Conservation (phyloP, 768 basidiomycete genomes). For the Lyophyllum decastes region DNA sequence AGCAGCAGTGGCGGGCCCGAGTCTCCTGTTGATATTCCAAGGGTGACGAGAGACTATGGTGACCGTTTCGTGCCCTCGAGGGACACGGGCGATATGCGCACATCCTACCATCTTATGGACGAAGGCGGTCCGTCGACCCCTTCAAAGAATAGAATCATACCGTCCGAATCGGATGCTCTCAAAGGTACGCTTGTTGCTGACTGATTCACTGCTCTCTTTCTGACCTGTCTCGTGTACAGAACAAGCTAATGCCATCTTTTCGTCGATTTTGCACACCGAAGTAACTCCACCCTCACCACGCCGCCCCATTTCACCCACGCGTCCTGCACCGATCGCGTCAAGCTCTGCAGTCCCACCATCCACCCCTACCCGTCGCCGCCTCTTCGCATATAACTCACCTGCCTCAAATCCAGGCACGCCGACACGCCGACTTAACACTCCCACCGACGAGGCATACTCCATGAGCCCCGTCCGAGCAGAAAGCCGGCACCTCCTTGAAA, state of each 20-base stretch:
- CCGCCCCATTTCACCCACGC: constrained; percentile 62
- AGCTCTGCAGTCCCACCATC: constrained; percentile 44
- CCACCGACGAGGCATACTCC: constrained; percentile 87
- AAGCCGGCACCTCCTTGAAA: constrained; percentile 80
- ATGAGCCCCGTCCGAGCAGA: constrained; percentile 87
- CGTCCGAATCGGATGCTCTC: constrained; percentile 73
- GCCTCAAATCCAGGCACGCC: constrained; percentile 59
- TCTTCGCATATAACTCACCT: constrained; percentile 72
- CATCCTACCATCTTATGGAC: constrained; percentile 66
- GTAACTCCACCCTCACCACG: constrained; percentile 72
- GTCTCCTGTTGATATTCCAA: constrained; percentile 37
- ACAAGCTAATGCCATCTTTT: constrained; percentile 85
- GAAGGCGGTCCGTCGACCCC: constrained; percentile 60
- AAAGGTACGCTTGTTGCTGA: constrained; percentile 48
- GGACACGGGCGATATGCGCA: constrained; percentile 63
- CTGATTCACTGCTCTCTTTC: neutral
- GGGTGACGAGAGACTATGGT: constrained; percentile 46
- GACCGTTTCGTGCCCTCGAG: constrained; percentile 73
- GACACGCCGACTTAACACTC: constrained; percentile 69
- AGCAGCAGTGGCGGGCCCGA: constrained; percentile 52
- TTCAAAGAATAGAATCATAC: constrained; percentile 63
- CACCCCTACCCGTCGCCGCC: constrained; percentile 57
- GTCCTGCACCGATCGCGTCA: constrained; percentile 41
- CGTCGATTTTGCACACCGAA: constrained; percentile 73
- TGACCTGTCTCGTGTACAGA: constrained; percentile 39